These are phyloP conservation scores for Lizanozyma gosingica DNA, from an alignment of 1,139 yeast species.

Conservation along the genomic window DNA sequence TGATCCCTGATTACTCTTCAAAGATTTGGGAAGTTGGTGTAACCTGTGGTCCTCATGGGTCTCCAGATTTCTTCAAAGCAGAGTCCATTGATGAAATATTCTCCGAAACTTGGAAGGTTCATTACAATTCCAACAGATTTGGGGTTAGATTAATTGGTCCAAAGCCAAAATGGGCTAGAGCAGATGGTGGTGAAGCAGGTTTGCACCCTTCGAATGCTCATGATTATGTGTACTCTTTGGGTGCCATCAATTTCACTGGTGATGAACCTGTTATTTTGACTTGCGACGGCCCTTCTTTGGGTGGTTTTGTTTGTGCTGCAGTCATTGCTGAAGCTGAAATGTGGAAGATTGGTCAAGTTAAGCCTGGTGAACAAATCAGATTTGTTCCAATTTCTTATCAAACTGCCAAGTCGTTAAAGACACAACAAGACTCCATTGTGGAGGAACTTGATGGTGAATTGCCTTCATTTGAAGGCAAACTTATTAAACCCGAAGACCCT, in stretches of 20 bases:
- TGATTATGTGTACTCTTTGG: slow-evolving; percentile 91
- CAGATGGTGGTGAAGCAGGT: slow-evolving; percentile 98
- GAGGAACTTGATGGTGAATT: slow-evolving; percentile 33
- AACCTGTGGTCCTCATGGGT: slow-evolving; percentile 95
- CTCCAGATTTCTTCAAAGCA: slow-evolving; percentile 85
- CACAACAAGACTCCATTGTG: slow-evolving; percentile 47
- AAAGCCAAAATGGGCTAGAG: slow-evolving; percentile 92
- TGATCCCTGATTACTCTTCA: slow-evolving; percentile 47
- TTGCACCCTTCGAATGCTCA: slow-evolving; percentile 96
- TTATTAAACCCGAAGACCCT: slow-evolving; percentile 48
- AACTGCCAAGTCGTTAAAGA: slow-evolving; percentile 57
- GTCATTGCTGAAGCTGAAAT: slow-evolving; percentile 92
- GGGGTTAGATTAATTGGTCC: slow-evolving; percentile 95
- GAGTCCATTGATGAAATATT: slow-evolving; percentile 74
- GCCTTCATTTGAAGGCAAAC: slow-evolving; percentile 27
- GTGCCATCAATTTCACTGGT: slow-evolving; percentile 96
- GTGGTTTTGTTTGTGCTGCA: slow-evolving; percentile 95
- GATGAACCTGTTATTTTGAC: slow-evolving; percentile 96
- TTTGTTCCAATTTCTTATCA: slow-evolving; percentile 72
- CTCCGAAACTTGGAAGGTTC: slow-evolving; percentile 79
- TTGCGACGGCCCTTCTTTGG: slow-evolving; percentile 95
- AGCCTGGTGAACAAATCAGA: slow-evolving; percentile 80
- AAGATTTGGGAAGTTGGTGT: slow-evolving; percentile 84
- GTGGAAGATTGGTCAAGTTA: slow-evolving; percentile 98
- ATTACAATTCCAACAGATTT: slow-evolving; percentile 91